phyloP scores from a whole-genome alignment of 768 basidiomycete genomes.

The Hygrophoropsis aurantiaca region DNA sequence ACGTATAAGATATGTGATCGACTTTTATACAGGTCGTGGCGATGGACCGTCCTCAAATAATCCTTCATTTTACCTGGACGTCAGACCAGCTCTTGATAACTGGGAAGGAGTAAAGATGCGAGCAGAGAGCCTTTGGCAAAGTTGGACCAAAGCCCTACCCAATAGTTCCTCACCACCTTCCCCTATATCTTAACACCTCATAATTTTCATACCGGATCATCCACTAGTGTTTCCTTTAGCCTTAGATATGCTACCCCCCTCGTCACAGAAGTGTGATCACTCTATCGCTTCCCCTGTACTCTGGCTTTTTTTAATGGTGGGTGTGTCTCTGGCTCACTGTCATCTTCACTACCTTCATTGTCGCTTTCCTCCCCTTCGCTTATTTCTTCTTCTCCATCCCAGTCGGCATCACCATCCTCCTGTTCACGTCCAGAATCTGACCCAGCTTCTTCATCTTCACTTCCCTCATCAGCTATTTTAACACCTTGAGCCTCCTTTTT shows the following conservation, averaged over 20 bases:
- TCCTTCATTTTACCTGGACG: conserved; percentile 91
- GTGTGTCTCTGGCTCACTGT: conserved; percentile 45
- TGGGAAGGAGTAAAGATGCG: conserved; percentile 95
- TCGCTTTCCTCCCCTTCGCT: conserved; percentile 53
- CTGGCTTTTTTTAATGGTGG: conserved; percentile 58
- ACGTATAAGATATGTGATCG: conserved; percentile 91
- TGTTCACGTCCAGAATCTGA: conserved; percentile 43
- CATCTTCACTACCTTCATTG: conserved; percentile 35
- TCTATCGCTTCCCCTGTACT: conserved; percentile 46
- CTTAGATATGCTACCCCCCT: no score
- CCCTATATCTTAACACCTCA: conserved; percentile 2
- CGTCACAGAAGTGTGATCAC: no score
- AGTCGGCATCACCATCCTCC: conserved; percentile 36
- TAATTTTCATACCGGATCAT: not conserved
- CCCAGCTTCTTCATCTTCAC: conserved; percentile 41
- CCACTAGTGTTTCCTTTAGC: not conserved
- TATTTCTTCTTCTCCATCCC: conserved; percentile 67
- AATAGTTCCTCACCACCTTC: conserved; percentile 18
- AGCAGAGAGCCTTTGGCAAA: conserved; percentile 52
- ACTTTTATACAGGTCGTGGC: conserved; percentile 89
- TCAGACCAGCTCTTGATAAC: conserved; percentile 88
- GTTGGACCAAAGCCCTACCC: conserved; percentile 27
- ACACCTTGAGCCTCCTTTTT: conserved; percentile 58
- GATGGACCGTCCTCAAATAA: conserved; percentile 44
- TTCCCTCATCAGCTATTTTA: conserved; percentile 27